Evolutionary conservation across 2,329 filamentous ascomycete genomes (phyloP), one percentile per base, ranked within the genome.

Genomic region (Penicillium thymicola): DNA sequence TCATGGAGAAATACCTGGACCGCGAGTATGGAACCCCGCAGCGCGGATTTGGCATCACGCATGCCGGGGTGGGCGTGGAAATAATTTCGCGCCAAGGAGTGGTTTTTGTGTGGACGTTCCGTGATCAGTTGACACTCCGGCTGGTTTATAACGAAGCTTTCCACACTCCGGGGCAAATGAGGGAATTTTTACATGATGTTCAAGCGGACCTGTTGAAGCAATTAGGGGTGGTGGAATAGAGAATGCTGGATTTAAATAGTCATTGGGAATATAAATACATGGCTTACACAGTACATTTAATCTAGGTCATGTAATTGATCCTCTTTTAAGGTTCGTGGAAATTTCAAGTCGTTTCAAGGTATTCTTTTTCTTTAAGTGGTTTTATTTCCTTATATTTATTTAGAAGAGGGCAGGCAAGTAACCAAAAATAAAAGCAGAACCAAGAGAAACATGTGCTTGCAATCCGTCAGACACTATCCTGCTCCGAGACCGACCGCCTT

Each of bases 61-160:
- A 63, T 28, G 58, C 69, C 3, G 66, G 67, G 41, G 46, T 71
- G 13, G 70, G 72, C 1, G 66, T 73, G 21, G 69, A 74, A 55
- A 69, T 67, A 43, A 59, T 72, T 30, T 64, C 67, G 0, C 62
- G 70, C 23, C 67, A 72, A 55, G 54, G 59, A 46, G 60, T 54
- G 7, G 65, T 62, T 57, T 67, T 60, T 61, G 61, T 72, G 21
- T 75, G 68, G 68, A 72, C 68, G 0, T 75, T 75, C 34, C 59
- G 68, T 7, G 65, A 71, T 41, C 62, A 67, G 58, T 52, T 74
- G 50, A 70, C 62, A 34, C 53, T 74, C 30, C 66, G 66, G 21
- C 64, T 62, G 21, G 67, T 69, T 18, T 75, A 70, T 57, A 73
- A 75, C 30, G 64, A 70, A 51, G 62, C 68, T 9, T 75, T 66